These are phyloP conservation scores for Thinopyrum elongatum DNA, from an alignment of 176 grass and related monocot species.

Conservation along the genomic window DNA sequence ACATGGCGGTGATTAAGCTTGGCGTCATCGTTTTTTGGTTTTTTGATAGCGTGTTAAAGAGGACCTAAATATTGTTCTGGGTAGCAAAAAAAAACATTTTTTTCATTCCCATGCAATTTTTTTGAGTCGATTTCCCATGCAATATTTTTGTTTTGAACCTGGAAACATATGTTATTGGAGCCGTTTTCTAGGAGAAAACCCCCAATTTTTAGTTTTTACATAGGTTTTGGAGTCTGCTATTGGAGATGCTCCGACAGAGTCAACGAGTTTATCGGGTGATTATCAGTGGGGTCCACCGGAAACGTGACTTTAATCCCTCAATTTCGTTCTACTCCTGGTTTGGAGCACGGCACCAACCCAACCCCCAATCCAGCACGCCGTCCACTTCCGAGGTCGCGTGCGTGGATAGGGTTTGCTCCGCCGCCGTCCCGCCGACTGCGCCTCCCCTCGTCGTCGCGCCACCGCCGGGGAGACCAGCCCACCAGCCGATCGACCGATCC, in stretches of 20 bases:
- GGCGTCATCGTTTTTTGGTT: no score
- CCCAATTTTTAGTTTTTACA: no score
- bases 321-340: background rate
- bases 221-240: no score
- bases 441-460: background rate
- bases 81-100: no score
- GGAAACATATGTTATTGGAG: no score
- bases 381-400: constrained; percentile 28
- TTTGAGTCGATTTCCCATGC: no score
- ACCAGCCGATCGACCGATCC: background rate
- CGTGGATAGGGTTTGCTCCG: constrained; percentile 32
- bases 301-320: background rate
- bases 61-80: no score
- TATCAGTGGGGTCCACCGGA: background rate
- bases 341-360: background rate
- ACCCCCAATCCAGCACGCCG: background rate
- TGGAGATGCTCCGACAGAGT: background rate
- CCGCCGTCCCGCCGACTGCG: background rate
- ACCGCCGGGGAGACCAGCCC: background rate
- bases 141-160: no score
- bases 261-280: background rate
- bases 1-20: no score
- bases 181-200: no score
- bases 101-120: no score
- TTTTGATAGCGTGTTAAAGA: no score